Percentiles rank a stretch among this genome's conserved stretches.
Evolutionary conservation across 2,329 filamentous ascomycete species (phyloP).

Genomic region (Trichoderma cornu-damae): DNA sequence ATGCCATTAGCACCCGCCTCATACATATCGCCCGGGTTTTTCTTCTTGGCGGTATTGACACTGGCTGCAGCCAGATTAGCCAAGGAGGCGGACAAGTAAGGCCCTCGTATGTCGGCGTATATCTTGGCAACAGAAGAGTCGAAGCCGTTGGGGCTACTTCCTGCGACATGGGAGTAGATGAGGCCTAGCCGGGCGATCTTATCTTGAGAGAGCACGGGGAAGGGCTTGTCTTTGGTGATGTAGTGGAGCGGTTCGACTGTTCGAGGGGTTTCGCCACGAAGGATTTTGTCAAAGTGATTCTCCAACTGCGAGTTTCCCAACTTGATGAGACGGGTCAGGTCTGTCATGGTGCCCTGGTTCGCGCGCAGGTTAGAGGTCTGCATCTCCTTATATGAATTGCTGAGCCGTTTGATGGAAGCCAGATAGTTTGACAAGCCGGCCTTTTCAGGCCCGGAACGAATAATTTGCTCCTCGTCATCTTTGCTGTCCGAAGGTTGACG

Average conservation of each 20-base stretch:
- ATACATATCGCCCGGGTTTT: constrained; percentile 77
- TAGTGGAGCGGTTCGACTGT: constrained; percentile 86
- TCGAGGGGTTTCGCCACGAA: constrained; percentile 69
- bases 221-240: constrained; percentile 81
- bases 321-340: constrained; percentile 71
- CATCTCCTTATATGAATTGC: constrained; percentile 77
- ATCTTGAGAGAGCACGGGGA: constrained; percentile 74
- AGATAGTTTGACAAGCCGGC: constrained; percentile 80
- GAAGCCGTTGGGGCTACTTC: constrained; percentile 48
- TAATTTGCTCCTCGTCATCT: constrained; percentile 84
- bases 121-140: constrained; percentile 72
- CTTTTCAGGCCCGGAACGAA: constrained; percentile 79
- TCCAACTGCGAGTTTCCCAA: constrained; percentile 79
- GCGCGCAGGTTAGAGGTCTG: constrained; percentile 85
- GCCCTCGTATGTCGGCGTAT: constrained; percentile 79
- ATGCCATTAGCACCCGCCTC: constrained; percentile 86
- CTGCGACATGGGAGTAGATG: constrained; percentile 72
- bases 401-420: constrained; percentile 81
- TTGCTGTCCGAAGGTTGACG: constrained; percentile 90
- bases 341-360: constrained; percentile 81
- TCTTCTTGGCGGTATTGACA: constrained; percentile 75
- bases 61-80: constrained; percentile 85
- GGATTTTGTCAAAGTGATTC: constrained; percentile 70
- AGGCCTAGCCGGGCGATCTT: constrained; percentile 69
- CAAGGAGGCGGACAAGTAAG: constrained; percentile 76